Base-by-base conservation (phyloP, 331 rosid genomes). In the Dryas integrifolia region DNA sequence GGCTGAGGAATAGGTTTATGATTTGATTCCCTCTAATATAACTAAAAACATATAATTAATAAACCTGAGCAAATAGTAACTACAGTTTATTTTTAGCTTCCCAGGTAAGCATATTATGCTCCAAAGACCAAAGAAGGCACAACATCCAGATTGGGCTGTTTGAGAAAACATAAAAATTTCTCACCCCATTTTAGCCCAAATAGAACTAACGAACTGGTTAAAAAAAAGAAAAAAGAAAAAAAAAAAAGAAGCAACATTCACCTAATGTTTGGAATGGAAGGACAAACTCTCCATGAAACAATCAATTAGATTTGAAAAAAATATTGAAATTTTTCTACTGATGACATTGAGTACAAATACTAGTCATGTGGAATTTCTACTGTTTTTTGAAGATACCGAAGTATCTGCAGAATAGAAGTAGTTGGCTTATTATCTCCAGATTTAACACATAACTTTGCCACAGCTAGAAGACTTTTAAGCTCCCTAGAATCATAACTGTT, bases 361-460 rank as follows among this genome's bases (percentile, higher is more conserved):
- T 83, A 80, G 57, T 58, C 69, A 47, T 41, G 72, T 58, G 79
- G 65, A 45, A 83, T 78, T 45, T 84, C 88, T 43, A 88, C 82
- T 79, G 80, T 89, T 77, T 79, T 88, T 73, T 88, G 97, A 73
- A 94, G 87, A 79, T 82, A 89, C 56, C 92, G 86, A 65, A 91
- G 80, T 60, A 91, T 77, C 78, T 94, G 97, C 4, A 87, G 86
- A 58, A 89, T 75, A 65, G 98, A 85, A 82, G 83, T 88, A 44
- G 76, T 53, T 70, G 96, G 87, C 76, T 84, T 86, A 58, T 86
- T 86, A 58, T 86, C 88, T 78, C 78, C 81, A 57, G 92, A 85
- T 83, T 80, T 87, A 71, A 91, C 83, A 75, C 98, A 93, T 68
- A 91, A 58, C 82, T 89, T 93, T 16, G 98, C 98, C 79, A 93